These are phyloP conservation scores for Peniophora sp. DNA, from an alignment of 1,284 basidiomycete species.

Conservation along the genomic window DNA sequence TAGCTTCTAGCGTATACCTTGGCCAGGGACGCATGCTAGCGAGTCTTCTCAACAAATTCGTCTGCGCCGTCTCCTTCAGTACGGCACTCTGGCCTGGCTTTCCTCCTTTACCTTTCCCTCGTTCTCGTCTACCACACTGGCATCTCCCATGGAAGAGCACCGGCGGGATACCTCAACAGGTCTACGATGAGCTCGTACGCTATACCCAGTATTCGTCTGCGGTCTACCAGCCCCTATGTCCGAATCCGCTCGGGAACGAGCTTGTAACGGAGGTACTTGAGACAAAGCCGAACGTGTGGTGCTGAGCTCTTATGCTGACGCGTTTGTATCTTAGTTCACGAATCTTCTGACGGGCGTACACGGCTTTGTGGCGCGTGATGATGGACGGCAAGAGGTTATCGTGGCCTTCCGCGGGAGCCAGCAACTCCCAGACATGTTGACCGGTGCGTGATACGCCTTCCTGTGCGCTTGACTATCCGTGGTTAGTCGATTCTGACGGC, in stretches of 20 bases:
- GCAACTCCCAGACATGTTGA: constrained; percentile 11
- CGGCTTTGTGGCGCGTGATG: constrained; percentile 41
- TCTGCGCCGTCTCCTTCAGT: too few species aligned
- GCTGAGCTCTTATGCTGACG: neutral
- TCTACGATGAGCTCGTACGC: constrained; percentile 9
- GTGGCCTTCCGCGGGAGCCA: constrained; percentile 39
- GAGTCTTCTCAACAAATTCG: too few species aligned
- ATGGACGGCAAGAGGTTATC: constrained; percentile 33
- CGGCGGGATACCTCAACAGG: neutral
- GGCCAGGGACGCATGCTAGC: too few species aligned
- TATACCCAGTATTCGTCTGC: constrained; percentile 29
- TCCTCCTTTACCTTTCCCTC: too few species aligned
- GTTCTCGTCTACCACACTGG: too few species aligned
- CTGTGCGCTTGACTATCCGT: constrained; percentile 5
- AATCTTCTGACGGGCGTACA: constrained; percentile 35
- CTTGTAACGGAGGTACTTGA: constrained; percentile 32
- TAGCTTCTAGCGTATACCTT: too few species aligned
- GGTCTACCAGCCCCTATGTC: constrained; percentile 33
- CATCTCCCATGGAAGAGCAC: neutral
- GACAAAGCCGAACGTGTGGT: neutral
- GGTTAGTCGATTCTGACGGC: neutral
- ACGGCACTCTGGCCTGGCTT: too few species aligned
- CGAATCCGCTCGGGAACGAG: constrained; percentile 38
- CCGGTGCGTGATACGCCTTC: constrained; percentile 17
- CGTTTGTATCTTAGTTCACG: constrained; percentile 22